Conservation (phyloP, 2,329 filamentous ascomycete species). For the Clarireedia monteithiana region DNA sequence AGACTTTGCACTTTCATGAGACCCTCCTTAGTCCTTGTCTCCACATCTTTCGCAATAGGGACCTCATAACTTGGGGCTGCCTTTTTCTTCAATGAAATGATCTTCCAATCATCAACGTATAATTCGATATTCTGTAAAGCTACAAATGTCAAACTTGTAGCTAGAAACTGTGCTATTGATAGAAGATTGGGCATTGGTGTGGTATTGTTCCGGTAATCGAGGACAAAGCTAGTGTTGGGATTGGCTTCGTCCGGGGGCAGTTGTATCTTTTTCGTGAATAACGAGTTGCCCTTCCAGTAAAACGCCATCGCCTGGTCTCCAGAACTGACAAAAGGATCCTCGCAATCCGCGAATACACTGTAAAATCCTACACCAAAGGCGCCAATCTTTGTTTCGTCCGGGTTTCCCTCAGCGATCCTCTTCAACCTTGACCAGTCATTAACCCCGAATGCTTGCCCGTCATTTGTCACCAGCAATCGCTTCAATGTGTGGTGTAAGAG, state of each 20-base stretch:
- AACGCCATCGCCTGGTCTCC: slow-evolving; percentile 93
- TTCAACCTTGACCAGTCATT: slow-evolving; percentile 93
- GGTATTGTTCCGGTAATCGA: slow-evolving; percentile 86
- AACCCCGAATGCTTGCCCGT: slow-evolving; percentile 78
- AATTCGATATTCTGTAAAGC: slow-evolving; percentile 81
- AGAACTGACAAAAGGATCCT: slow-evolving; percentile 93
- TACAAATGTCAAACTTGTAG: slow-evolving; percentile 93
- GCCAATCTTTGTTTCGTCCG: slow-evolving; percentile 97
- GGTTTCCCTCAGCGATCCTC: slow-evolving; percentile 97
- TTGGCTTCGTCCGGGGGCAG: slow-evolving; percentile 60
- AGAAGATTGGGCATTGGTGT: slow-evolving; percentile 81
- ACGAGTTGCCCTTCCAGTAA: slow-evolving; percentile 97
- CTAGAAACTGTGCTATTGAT: slow-evolving; percentile 83
- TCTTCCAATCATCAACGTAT: slow-evolving; percentile 78
- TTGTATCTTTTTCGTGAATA: slow-evolving; percentile 83
- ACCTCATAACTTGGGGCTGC: slow-evolving; percentile 69
- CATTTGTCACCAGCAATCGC: slow-evolving; percentile 84
- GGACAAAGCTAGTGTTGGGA: slow-evolving; percentile 78
- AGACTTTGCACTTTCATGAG: slow-evolving; percentile 82
- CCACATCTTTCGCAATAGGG: slow-evolving; percentile 68
- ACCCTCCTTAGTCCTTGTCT: slow-evolving; percentile 75
- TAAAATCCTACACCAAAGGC: slow-evolving; percentile 99
- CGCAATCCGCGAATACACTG: slow-evolving; percentile 95
- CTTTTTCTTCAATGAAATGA: slow-evolving; percentile 77
- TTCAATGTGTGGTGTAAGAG: slow-evolving; percentile 79